Base-by-base conservation (phyloP, 305 asterid genomes). In the Solanum aculeatissimum region DNA sequence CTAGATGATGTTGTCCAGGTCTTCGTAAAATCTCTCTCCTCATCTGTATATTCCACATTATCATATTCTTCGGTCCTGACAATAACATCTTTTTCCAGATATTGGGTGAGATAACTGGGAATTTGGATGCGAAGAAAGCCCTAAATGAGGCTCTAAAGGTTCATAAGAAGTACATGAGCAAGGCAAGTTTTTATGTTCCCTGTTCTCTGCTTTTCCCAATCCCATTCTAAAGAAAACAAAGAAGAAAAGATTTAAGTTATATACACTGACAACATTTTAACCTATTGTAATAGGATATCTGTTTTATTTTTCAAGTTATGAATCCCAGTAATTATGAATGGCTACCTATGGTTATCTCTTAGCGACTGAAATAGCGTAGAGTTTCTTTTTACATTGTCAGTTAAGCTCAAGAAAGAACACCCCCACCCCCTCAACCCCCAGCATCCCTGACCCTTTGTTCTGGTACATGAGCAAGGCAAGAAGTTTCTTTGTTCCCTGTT, bases 1-100 rank as follows among this genome's bases (percentile, higher is more conserved):
- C 83, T 96, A 42, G 99, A 96, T 86, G 99, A 96, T 81, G 95
- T 96, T n/a, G 98, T 91, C 82, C 90, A 93, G 94, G 99, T 94
- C 89, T 85, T 63, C 25, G 15, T 49, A 47, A 81, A 80, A 85
- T 75, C 47, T 25, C 68, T 16, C 53, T 62, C 43, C 49, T 62
- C 45, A 43, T 74, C 35, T 54, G 21, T 42, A 23, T 78, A 78
- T 6, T 78, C 7, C 66, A 19, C n/a, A 53, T 53, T 78, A 53
- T 78, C 19, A 32, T 32, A 53, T 78, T 29, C 49, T 19, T 77
- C 32, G 32, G 68, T 53, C 19, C 47, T 78, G 68, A 32, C 27
- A 29, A 18, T 10, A n/a, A 32, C 65, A 18, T 53, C 0, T 32
- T 78, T 63, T 40, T 70, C 69, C 85, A 95, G 99, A 95, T 96